Evolutionary conservation across 148 eudicot species (phyloP).

Genomic region (Silene conica): DNA sequence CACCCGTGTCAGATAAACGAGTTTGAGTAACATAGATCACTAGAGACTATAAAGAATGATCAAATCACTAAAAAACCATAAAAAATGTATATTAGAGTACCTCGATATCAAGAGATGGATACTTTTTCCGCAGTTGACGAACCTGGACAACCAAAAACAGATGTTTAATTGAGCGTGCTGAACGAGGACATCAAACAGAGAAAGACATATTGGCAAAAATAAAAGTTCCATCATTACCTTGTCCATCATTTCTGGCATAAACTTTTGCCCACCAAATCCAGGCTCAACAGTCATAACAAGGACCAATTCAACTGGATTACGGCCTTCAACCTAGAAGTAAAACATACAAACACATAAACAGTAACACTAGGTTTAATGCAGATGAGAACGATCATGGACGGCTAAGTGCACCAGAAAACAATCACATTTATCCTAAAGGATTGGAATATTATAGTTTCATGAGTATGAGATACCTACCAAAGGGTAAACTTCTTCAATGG

Average conservation of each 20-base stretch:
- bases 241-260: conserved; percentile 96
- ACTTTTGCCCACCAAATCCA: conserved; percentile 98
- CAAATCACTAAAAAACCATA: neutral
- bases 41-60: neutral
- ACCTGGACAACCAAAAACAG: conserved; percentile 48
- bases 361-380: neutral
- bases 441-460: neutral
- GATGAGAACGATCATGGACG: neutral
- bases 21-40: too few species aligned
- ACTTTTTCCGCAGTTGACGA: conserved; percentile 62
- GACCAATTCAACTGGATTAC: conserved; percentile 87
- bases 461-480: conserved; percentile 41
- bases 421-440: neutral
- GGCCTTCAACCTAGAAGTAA: conserved; percentile 53
- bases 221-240: conserved; percentile 45
- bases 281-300: conserved; percentile 98
- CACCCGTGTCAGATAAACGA: too few species aligned
- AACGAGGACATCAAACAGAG: neutral
- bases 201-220: neutral
- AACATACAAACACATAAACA: conserved; percentile 1
- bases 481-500: conserved; percentile 84
- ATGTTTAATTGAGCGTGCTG: neutral
- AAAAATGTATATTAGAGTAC: conserved; percentile 26
- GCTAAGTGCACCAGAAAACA: neutral
- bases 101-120: conserved; percentile 91